Evolutionary conservation across 179 eudicot genomes (phyloP).

Genomic region (Heliamphora pulchella): DNA sequence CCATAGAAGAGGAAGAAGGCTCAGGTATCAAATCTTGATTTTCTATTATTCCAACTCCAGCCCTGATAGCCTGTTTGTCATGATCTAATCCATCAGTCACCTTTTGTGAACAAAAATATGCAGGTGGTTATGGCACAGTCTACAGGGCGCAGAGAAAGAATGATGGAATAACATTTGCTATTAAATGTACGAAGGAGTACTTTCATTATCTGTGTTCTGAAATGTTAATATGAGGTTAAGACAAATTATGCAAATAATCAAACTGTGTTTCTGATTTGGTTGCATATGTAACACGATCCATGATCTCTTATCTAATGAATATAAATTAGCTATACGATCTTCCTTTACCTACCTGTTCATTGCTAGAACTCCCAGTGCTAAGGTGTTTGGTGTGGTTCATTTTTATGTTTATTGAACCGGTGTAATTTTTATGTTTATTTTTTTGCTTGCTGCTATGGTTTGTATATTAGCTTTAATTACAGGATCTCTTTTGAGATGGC

Average conservation of each 20-base stretch:
- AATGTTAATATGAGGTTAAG: background rate
- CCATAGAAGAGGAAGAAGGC: constrained; percentile 90
- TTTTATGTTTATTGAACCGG: background rate
- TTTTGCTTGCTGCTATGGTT: background rate
- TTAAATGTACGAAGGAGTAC: constrained; percentile 60
- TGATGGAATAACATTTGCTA: constrained; percentile 75
- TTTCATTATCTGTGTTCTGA: background rate
- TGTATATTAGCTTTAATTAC: background rate
- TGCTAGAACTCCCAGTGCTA: background rate
- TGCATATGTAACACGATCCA: background rate
- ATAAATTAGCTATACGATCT: background rate
- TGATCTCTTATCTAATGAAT: background rate
- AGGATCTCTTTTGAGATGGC: background rate
- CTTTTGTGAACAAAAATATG: background rate
- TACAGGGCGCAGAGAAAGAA: constrained; percentile 75
- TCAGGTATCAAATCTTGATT: constrained; percentile 52
- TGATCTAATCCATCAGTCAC: background rate
- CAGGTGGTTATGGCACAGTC: constrained; percentile 99
- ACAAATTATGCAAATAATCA: background rate
- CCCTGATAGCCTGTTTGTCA: background rate
- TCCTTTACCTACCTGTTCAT: background rate
- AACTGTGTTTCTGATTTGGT: background rate
- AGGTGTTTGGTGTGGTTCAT: background rate
- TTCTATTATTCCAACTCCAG: background rate
- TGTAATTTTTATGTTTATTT: background rate